Conservation (phyloP, 1,284 basidiomycete species). For the Melanopsichium pennsylvanicum region DNA sequence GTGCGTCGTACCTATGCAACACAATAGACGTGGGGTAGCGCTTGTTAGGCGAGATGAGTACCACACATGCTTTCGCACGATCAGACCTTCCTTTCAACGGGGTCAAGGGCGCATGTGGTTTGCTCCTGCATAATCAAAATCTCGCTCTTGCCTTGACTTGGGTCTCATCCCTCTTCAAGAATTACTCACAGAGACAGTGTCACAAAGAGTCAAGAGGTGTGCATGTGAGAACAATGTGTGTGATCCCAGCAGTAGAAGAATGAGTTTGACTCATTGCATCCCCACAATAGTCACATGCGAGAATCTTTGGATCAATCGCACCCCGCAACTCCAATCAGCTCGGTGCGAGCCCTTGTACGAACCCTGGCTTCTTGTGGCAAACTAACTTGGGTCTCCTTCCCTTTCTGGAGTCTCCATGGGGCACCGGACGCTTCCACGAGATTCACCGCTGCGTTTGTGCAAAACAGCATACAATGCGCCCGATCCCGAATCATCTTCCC, state of each 20-base stretch:
- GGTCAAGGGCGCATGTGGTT: neutral
- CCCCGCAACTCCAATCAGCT: conserved; percentile 3
- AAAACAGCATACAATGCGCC: neutral
- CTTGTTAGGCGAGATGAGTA: conserved; percentile 12
- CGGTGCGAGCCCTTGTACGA: conserved; percentile 2
- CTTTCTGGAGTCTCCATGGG: conserved; percentile 6
- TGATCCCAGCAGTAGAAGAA: no score
- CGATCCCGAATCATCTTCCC: no score
- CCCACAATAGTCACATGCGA: no score
- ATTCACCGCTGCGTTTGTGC: neutral
- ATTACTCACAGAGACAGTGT: no score
- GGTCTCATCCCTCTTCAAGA: no score
- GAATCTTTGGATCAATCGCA: conserved; percentile 2
- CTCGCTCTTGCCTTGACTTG: neutral
- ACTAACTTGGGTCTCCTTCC: no score
- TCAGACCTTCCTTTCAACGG: conserved; percentile 13
- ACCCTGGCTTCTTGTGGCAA: conserved; percentile 7
- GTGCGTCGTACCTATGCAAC: no score
- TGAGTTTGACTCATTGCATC: no score
- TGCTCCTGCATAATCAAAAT: conserved; percentile 5
- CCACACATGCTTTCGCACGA: conserved; percentile 10
- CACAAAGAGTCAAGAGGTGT: no score
- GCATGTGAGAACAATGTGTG: no score
- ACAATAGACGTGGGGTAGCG: no score
- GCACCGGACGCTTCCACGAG: conserved; percentile 1